Percentiles rank a stretch among this genome's conserved stretches.
Evolutionary conservation across 208 protist species (phyloP).

Genomic region (Trypanosoma brucei): DNA sequence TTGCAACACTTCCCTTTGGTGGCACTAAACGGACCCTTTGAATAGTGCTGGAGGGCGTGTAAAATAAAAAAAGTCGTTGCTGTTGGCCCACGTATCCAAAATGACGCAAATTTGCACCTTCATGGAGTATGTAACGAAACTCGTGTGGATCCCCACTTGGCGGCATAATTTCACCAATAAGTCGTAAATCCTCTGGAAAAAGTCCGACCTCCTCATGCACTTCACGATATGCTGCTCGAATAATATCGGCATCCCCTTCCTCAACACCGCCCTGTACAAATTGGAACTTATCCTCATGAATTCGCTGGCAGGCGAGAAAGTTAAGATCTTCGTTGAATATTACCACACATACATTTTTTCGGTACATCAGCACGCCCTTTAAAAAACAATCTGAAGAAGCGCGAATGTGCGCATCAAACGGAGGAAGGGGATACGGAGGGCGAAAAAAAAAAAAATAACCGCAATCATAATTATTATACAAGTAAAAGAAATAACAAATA

Average conservation of each 20-base stretch:
- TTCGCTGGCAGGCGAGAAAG: constrained; percentile 63
- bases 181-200: constrained; percentile 32
- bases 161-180: constrained; percentile 66
- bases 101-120: constrained; percentile 51
- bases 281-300: constrained; percentile 37
- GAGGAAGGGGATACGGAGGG: not conserved
- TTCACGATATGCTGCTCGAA: constrained; percentile 57
- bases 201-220: constrained; percentile 76
- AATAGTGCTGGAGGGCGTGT: constrained; percentile 32
- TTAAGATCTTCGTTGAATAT: constrained; percentile 67
- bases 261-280: constrained; percentile 82
- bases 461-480: not conserved
- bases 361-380: constrained; percentile 42
- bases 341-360: constrained; percentile 70
- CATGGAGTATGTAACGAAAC: constrained; percentile 55
- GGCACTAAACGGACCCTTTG: constrained; percentile 56
- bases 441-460: not conserved
- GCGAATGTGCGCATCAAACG: not conserved
- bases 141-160: constrained; percentile 51
- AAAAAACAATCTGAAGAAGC: not conserved
- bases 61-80: constrained; percentile 77
- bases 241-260: constrained; percentile 40
- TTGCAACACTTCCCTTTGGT: constrained; percentile 34
- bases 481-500: constrained; percentile 5
- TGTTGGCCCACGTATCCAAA: constrained; percentile 72